Evolutionary conservation across 768 basidiomycete genomes (phyloP).

Genomic region (Paxillus involutus): DNA sequence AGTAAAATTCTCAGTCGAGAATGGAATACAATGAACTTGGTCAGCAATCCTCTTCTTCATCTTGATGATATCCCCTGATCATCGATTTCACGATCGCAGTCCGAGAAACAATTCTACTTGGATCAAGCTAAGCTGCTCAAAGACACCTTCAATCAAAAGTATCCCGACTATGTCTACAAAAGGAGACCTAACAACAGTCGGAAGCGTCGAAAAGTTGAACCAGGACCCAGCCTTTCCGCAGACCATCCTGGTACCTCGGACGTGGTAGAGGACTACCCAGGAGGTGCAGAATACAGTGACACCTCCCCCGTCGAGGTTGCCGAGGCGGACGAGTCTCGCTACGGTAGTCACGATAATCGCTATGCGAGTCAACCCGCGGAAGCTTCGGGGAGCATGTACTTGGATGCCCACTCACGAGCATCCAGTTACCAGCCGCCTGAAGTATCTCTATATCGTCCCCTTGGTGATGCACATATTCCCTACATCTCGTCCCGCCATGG

Average conservation of each 20-base stretch:
- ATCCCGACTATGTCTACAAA: slow-evolving; percentile 89
- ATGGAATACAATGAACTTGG: slow-evolving; percentile 80
- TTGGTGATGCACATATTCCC: slow-evolving; percentile 25
- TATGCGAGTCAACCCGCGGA: slow-evolving; percentile 25
- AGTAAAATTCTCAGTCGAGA: slow-evolving; percentile 86
- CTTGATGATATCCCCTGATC: slow-evolving; percentile 13
- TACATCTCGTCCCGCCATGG: slow-evolving; percentile 27
- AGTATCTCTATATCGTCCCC: slow-evolving; percentile 17
- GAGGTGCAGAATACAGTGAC: slow-evolving; percentile 35
- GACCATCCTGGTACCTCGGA: slow-evolving; percentile 33
- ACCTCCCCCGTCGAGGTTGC: slow-evolving; percentile 38
- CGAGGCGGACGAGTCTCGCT: slow-evolving; percentile 22
- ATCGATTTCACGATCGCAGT: slow-evolving; percentile 36
- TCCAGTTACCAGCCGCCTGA: slow-evolving; percentile 28
- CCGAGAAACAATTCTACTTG: slow-evolving; percentile 84
- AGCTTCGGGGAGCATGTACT: slow-evolving; percentile 11
- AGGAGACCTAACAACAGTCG: slow-evolving; percentile 87
- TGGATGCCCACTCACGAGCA: slow-evolving; percentile 13
- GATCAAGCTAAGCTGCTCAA: slow-evolving; percentile 85
- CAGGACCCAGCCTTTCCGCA: slow-evolving; percentile 25
- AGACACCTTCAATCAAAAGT: slow-evolving; percentile 81
- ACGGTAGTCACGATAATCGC: slow-evolving; percentile 16
- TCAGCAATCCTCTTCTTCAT: slow-evolving; percentile 34
- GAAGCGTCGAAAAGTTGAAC: slow-evolving; percentile 51
- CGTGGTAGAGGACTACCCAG: slow-evolving; percentile 30